A percentile compares a stretch with the other conserved stretches of the same genome.
Evolutionary conservation across 441 rosid genomes (phyloP).

Genomic region (Erodium texanum): DNA sequence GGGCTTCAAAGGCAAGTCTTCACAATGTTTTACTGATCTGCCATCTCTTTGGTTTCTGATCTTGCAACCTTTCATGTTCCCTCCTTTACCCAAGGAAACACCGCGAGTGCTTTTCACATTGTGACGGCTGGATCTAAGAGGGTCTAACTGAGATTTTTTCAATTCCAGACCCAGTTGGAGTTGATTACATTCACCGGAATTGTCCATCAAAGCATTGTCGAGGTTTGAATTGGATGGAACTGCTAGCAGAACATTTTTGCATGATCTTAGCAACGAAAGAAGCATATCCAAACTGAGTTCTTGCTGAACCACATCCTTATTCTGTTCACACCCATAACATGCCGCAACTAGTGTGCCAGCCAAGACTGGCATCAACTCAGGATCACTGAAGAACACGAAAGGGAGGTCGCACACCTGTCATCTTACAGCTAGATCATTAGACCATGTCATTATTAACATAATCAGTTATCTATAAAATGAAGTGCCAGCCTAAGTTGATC

Average conservation of each 20-base stretch:
- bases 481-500: background rate
- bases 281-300: constrained; percentile 72
- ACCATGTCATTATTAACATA: constrained; percentile 9
- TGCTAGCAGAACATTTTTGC: constrained; percentile 38
- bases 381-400: constrained; percentile 68
- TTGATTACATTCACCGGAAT: constrained; percentile 33
- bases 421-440: constrained; percentile 23
- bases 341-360: constrained; percentile 60
- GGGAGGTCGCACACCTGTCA: constrained; percentile 75
- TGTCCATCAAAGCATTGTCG: constrained; percentile 30
- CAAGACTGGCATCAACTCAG: constrained; percentile 59
- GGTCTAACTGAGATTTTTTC: constrained; percentile 38
- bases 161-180: constrained; percentile 38
- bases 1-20: constrained; percentile 34
- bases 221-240: constrained; percentile 21
- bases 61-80: constrained; percentile 34
- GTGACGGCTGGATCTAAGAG: constrained; percentile 34
- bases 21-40: constrained; percentile 34
- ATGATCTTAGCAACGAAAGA: constrained; percentile 51
- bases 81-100: constrained; percentile 28
- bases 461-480: background rate
- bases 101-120: constrained; percentile 26
- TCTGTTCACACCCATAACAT: constrained; percentile 66
- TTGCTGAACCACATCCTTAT: constrained; percentile 57
- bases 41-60: constrained; percentile 43